Evolutionary conservation across 345 rosid species (phyloP).

Genomic region (Euclidium syriacum): DNA sequence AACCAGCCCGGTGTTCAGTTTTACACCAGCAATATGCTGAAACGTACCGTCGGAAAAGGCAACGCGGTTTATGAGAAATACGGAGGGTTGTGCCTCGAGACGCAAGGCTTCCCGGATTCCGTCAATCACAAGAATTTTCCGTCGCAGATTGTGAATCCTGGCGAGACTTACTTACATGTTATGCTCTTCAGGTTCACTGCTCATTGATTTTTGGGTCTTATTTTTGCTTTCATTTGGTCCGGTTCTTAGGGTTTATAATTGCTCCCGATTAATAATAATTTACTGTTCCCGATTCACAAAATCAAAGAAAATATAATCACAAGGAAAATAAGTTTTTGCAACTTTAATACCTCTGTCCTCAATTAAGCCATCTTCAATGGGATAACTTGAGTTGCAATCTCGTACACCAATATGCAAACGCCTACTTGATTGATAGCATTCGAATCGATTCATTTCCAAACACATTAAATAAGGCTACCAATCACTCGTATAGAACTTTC

Average conservation of each 20-base stretch:
- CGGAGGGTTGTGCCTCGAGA: slow-evolving; percentile 64
- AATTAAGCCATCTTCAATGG: too few relatives aligned
- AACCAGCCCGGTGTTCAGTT: slow-evolving; percentile 71
- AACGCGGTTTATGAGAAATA: slow-evolving; percentile 42
- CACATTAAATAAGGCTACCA: too few relatives aligned
- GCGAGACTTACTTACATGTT: slow-evolving; percentile 46
- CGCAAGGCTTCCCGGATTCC: slow-evolving; percentile 80
- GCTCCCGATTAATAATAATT: background rate
- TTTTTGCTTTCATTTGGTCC: background rate
- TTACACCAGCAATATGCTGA: slow-evolving; percentile 52
- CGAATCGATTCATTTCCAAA: too few relatives aligned
- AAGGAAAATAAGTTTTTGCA: too few relatives aligned
- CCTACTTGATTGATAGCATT: too few relatives aligned
- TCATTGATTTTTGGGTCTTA: background rate
- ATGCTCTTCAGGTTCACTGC: slow-evolving; percentile 75
- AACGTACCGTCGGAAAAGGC: slow-evolving; percentile 46
- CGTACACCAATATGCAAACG: too few relatives aligned
- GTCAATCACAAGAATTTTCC: slow-evolving; percentile 78
- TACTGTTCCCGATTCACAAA: too few relatives aligned
- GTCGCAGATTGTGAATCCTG: slow-evolving; percentile 61
- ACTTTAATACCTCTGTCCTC: too few relatives aligned
- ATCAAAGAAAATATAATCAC: too few relatives aligned
- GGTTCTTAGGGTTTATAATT: background rate
- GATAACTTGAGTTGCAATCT: too few relatives aligned
- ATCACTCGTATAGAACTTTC: background rate